These are phyloP conservation scores for Coffea canephora DNA, from an alignment of 257 asterid species.

Conservation along the genomic window DNA sequence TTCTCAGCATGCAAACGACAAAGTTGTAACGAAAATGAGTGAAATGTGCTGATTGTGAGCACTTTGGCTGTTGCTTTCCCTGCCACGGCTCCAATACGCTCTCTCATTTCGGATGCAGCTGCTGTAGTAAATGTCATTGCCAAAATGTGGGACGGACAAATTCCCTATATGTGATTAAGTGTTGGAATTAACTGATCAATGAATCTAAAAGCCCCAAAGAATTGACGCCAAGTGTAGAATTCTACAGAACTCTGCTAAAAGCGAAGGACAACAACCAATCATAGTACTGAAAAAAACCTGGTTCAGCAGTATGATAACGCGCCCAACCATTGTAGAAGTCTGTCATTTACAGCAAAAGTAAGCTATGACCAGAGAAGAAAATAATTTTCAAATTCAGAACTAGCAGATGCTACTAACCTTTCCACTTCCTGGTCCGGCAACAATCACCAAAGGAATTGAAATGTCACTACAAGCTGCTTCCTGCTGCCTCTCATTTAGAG, in stretches of 20 bases:
- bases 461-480: constrained; percentile 95
- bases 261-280: not conserved
- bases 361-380: constrained; percentile 22
- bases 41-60: constrained; percentile 92
- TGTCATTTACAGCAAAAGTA: constrained; percentile 38
- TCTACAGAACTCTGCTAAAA: not conserved
- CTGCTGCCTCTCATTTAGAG: constrained; percentile 81
- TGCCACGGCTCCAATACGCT: constrained; percentile 81
- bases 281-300: constrained; percentile 35
- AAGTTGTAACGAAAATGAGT: constrained; percentile 92
- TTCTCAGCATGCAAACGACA: constrained; percentile 93
- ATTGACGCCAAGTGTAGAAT: not conserved
- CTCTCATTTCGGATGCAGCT: constrained; percentile 97
- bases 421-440: constrained; percentile 99
- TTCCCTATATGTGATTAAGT: constrained; percentile 50
- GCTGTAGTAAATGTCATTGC: constrained; percentile 98
- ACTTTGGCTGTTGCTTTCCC: constrained; percentile 90
- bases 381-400: constrained; percentile 16
- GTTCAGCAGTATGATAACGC: constrained; percentile 74
- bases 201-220: not conserved
- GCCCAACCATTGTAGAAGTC: constrained; percentile 99
- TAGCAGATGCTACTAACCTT: constrained; percentile 52
- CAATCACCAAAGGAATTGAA: constrained; percentile 76
- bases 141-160: constrained; percentile 73
- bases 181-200: not conserved